phyloP scores from a whole-genome alignment of 768 basidiomycete genomes.

The Kwoniella heveanensis region DNA sequence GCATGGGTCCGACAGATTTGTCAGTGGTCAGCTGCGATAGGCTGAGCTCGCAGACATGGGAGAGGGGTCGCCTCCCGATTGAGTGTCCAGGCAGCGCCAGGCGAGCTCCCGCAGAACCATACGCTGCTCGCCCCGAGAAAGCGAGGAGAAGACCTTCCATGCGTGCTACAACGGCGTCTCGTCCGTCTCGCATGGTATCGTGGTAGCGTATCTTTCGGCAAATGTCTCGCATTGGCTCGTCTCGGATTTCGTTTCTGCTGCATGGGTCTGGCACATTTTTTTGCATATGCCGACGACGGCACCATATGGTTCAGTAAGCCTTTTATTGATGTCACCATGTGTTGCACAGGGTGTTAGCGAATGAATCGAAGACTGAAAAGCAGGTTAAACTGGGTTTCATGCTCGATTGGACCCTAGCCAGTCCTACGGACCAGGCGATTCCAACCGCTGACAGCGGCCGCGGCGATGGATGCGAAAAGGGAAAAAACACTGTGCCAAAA shows the following conservation, averaged over 20 bases:
- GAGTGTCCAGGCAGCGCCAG: too few relatives aligned
- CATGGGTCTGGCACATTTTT: too few relatives aligned
- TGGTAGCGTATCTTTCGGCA: background rate
- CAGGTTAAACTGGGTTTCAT: too few relatives aligned
- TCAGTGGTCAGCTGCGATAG: background rate
- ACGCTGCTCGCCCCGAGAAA: too few relatives aligned
- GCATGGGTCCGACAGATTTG: slow-evolving; percentile 1
- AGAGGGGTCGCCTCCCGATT: too few relatives aligned
- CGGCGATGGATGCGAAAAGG: background rate
- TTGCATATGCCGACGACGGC: background rate
- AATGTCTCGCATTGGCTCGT: background rate
- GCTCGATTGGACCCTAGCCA: too few relatives aligned
- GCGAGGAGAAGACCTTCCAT: too few relatives aligned
- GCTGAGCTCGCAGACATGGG: background rate
- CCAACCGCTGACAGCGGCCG: background rate
- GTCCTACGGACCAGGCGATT: background rate
- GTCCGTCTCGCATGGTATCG: too few relatives aligned
- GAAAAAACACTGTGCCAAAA: background rate
- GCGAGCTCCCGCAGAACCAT: too few relatives aligned
- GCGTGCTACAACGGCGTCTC: too few relatives aligned
- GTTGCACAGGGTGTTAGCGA: slow-evolving; percentile 3
- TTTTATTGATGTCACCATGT: background rate
- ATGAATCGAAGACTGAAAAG: background rate
- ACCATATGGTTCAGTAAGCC: background rate
- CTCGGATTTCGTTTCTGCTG: background rate